Conservation (phyloP, 2,329 filamentous ascomycete species). For the Ceratocystiopsis minuta region DNA sequence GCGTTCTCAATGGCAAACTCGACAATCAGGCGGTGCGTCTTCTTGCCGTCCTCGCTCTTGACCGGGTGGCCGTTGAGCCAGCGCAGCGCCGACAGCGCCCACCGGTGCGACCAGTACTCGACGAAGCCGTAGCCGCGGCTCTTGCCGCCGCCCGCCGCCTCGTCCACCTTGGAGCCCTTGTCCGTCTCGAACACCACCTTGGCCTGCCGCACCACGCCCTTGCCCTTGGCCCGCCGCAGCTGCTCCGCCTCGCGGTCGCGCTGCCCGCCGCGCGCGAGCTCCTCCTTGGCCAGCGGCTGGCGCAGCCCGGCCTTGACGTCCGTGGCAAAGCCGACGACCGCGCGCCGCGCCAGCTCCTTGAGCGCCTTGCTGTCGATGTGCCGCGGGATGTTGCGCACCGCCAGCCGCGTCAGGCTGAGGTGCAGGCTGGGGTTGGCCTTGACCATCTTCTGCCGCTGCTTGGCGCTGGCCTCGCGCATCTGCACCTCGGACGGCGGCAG, state of each 20-base stretch:
- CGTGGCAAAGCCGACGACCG: slow-evolving; percentile 82
- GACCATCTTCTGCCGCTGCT: slow-evolving; percentile 77
- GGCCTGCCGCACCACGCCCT: slow-evolving; percentile 75
- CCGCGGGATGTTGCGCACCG: slow-evolving; percentile 77
- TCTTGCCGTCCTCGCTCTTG: slow-evolving; percentile 41
- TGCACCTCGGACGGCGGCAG: slow-evolving; percentile 65
- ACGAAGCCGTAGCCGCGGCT: slow-evolving; percentile 94
- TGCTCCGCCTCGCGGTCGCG: slow-evolving; percentile 68
- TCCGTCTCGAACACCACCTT: slow-evolving; percentile 87
- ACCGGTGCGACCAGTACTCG: slow-evolving; percentile 85
- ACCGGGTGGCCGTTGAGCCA: slow-evolving; percentile 71
- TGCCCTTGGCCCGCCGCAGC: slow-evolving; percentile 62
- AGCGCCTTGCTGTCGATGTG: slow-evolving; percentile 71
- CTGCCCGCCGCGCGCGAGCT: slow-evolving; percentile 60
- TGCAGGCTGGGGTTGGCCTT: slow-evolving; percentile 81
- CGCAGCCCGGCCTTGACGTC: slow-evolving; percentile 70
- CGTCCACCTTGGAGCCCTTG: slow-evolving; percentile 67
- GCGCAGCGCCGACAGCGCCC: slow-evolving; percentile 82
- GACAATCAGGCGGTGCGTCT: slow-evolving; percentile 77
- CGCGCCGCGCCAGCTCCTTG: slow-evolving; percentile 77
- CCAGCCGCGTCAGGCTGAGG: slow-evolving; percentile 74
- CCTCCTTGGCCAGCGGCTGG: slow-evolving; percentile 72
- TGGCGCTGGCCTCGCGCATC: slow-evolving; percentile 72
- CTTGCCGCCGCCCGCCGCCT: slow-evolving; percentile 45
- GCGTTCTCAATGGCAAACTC: slow-evolving; percentile 98